phyloP scores from a whole-genome alignment of 352 stramenopile species.

The Phytophthora aleatoria region DNA sequence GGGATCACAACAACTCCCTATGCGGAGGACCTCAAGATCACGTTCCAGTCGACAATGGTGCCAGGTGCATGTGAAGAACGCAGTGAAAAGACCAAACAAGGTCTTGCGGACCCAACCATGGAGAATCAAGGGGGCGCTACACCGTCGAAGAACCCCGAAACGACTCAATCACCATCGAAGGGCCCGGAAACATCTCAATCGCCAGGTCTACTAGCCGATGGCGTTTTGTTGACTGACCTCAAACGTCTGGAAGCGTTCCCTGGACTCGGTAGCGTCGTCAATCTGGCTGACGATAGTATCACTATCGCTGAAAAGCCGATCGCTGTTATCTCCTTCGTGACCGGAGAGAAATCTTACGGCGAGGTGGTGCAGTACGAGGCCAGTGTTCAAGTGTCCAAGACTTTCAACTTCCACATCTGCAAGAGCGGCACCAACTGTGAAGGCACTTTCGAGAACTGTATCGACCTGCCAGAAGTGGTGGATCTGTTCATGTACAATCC shows the following conservation, averaged over 20 bases:
- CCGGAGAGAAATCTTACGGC: conserved; percentile 41
- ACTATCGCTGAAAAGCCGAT: conserved; percentile 17
- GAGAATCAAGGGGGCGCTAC: conserved; percentile 9
- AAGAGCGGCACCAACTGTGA: conserved; percentile 17
- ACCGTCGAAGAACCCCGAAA: neutral
- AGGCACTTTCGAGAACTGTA: conserved; percentile 36
- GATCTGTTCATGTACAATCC: conserved; percentile 76
- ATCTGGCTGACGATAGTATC: conserved; percentile 12
- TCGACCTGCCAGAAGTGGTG: conserved; percentile 37
- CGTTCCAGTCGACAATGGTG: conserved; percentile 51
- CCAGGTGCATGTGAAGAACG: conserved; percentile 42
- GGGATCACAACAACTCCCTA: conserved; percentile 6
- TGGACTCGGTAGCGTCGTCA: conserved; percentile 37
- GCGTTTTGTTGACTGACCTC: conserved; percentile 29
- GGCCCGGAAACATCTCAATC: neutral
- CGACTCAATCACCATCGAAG: too few relatives aligned
- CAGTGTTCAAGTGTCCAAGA: conserved; percentile 30
- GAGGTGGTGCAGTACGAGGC: conserved; percentile 41
- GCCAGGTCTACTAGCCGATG: conserved; percentile 14
- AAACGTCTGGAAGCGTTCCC: conserved; percentile 45
- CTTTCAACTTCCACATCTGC: conserved; percentile 51
- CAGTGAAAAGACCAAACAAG: conserved; percentile 33
- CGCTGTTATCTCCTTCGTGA: conserved; percentile 52
- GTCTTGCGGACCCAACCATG: conserved; percentile 19
- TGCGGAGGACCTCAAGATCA: conserved; percentile 3